These are phyloP conservation scores for Venturia pyrina DNA, from an alignment of 2,329 filamentous ascomycete genomes.

Conservation along the genomic window DNA sequence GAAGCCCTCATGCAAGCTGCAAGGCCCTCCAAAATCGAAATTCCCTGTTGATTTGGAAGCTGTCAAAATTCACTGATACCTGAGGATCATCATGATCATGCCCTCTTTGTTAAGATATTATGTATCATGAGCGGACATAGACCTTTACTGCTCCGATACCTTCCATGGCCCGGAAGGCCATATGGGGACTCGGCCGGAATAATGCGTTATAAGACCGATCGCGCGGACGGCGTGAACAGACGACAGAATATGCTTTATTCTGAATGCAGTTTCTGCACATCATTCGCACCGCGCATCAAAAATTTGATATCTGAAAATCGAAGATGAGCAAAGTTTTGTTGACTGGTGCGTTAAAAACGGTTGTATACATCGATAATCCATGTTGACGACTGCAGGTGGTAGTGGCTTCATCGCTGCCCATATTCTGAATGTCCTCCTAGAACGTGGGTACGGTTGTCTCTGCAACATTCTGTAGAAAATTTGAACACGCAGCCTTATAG, in stretches of 20 bases:
- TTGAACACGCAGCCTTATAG: conserved; percentile 22
- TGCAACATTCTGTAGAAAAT: not conserved
- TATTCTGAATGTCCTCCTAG: conserved; percentile 48
- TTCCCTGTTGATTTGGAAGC: too few relatives aligned
- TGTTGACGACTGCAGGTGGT: conserved; percentile 35
- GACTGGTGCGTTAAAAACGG: not conserved
- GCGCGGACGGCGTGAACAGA: too few relatives aligned
- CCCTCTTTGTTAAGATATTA: too few relatives aligned
- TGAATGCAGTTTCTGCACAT: not conserved
- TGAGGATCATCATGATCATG: too few relatives aligned
- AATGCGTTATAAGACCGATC: too few relatives aligned
- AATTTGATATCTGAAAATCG: not conserved
- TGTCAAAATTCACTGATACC: too few relatives aligned
- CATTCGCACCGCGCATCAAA: conserved; percentile 16
- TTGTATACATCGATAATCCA: not conserved
- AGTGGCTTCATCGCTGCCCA: conserved; percentile 58
- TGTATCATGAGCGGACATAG: too few relatives aligned
- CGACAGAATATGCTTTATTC: not conserved
- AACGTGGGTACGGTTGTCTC: conserved; percentile 32
- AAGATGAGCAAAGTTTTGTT: not conserved
- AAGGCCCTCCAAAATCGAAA: too few relatives aligned
- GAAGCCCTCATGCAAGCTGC: too few relatives aligned
- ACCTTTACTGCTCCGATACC: too few relatives aligned
- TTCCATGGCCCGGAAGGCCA: not conserved
- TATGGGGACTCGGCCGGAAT: too few relatives aligned